These are phyloP conservation scores for Aquanectria penicillioides DNA, from an alignment of 2,329 filamentous ascomycete genomes.

Conservation along the genomic window DNA sequence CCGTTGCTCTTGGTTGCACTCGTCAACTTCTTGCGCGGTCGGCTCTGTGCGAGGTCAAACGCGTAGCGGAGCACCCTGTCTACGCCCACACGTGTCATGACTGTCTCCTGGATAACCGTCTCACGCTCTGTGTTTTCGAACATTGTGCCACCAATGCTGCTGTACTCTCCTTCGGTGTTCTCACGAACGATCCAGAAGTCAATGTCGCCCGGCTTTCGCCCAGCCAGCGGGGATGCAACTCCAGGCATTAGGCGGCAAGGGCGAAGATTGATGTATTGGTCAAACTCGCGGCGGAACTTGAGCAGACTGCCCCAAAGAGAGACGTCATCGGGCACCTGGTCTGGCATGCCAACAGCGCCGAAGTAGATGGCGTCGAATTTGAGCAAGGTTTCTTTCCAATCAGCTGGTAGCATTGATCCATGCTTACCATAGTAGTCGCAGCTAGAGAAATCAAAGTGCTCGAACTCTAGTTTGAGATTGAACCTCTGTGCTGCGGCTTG, in stretches of 20 bases:
- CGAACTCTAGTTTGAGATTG: conserved; percentile 65
- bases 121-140: conserved; percentile 69
- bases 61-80: conserved; percentile 72
- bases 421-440: conserved; percentile 65
- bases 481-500: conserved; percentile 60
- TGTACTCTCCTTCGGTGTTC: conserved; percentile 75
- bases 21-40: conserved; percentile 69
- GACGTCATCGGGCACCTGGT: conserved; percentile 70
- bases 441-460: conserved; percentile 73
- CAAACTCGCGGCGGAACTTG: conserved; percentile 73
- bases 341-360: conserved; percentile 69
- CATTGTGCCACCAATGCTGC: conserved; percentile 70
- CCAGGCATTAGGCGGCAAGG: conserved; percentile 71
- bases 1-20: conserved; percentile 75
- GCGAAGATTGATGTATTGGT: conserved; percentile 75
- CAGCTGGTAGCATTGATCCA: conserved; percentile 53
- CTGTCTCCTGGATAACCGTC: conserved; percentile 68
- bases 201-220: conserved; percentile 65
- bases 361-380: conserved; percentile 74
- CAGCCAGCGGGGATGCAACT: conserved; percentile 65
- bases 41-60: conserved; percentile 68
- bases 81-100: conserved; percentile 70
- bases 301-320: conserved; percentile 74
- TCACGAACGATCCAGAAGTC: conserved; percentile 75
- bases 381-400: conserved; percentile 63